Evolutionary conservation across 1,139 yeast species (phyloP), one percentile per base, ranked within the genome.

Genomic region (Kodamaea plutei): DNA sequence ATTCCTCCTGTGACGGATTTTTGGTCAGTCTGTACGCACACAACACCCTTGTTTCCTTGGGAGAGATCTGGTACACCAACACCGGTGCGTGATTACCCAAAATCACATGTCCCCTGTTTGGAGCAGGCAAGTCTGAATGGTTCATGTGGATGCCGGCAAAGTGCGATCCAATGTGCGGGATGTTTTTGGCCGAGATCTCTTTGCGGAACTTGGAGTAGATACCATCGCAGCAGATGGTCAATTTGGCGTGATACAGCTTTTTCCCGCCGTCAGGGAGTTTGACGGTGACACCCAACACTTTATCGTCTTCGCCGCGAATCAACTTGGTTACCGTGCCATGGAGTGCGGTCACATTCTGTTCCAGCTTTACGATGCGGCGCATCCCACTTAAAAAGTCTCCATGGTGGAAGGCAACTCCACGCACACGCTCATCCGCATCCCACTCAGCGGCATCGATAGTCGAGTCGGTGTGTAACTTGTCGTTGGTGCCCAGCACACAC

Each of bases 161-260:
- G 49, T 91, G 83, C 5, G 96, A 85, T 16, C 81, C 84, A 16
- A 85, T 75, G 1, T 56, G 48, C 4, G 96, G 93, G 15, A 71
- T 68, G 44, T 75, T 71, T 20, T 70, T 62, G 11, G 73, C 64
- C 11, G 72, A 58, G 32, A 84, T 67, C 40, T 79, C 81, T 52
- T 79, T 84, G 53, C 99, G 76, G 64, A 91, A 88, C 56, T 83
- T 88, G 38, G 96, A 87, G 50, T 87, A 88, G 37, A 91, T 89
- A 34, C 99, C 99, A 58, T 91, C 99, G 50, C 95, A 87, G 33
- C 84, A 73, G 22, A 89, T 68, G 5, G 89, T 82, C 38, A 88
- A 54, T 36, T 79, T 74, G 4, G 83, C 84, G 25, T 59, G 58
- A 58, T 70, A 78, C 13, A 60, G 52, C 8, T 50, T 50, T 19